A percentile compares a stretch with the other conserved stretches of the same genome.
These are phyloP conservation scores for Chaetomium fimeti DNA, from an alignment of 495 filamentous ascomycete species.

Conservation along the genomic window DNA sequence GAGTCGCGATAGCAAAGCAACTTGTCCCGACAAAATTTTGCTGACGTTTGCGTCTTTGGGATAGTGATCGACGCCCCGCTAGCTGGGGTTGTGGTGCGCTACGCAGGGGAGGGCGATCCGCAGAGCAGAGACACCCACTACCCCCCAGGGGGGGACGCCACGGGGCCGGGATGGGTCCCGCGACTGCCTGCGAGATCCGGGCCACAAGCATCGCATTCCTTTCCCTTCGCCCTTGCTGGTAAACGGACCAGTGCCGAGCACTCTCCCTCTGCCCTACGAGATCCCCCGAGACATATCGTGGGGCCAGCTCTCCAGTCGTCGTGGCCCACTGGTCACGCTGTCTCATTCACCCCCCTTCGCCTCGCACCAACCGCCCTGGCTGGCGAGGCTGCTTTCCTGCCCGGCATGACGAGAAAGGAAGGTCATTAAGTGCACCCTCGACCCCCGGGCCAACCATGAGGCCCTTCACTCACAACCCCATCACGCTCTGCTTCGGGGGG, in stretches of 20 bases:
- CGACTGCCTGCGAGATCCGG: not conserved
- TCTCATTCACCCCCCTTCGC: not conserved
- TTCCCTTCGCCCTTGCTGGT: conserved; percentile 2
- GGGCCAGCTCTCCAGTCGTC: not conserved
- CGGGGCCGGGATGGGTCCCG: conserved; percentile 5
- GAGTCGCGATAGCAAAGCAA: not conserved
- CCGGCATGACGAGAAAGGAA: conserved; percentile 34
- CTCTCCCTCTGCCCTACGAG: conserved; percentile 13
- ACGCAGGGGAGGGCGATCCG: conserved; percentile 5
- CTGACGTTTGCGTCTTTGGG: not conserved
- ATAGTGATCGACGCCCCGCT: conserved; percentile 21
- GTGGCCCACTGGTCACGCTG: conserved; percentile 11
- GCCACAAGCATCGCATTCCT: conserved; percentile 2
- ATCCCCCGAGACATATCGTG: conserved; percentile 13
- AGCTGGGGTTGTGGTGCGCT: not conserved
- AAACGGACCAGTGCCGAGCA: conserved; percentile 12
- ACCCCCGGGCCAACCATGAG: conserved; percentile 11
- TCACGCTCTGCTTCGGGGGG: conserved; percentile 5
- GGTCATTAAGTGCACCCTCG: conserved; percentile 23
- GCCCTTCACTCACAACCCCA: not conserved
- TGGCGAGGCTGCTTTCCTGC: conserved; percentile 17
- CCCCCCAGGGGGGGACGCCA: not conserved
- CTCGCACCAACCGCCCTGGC: not conserved
- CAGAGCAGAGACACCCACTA: not conserved
- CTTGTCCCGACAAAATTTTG: conserved; percentile 11